Evolutionary conservation across 2,329 filamentous ascomycete genomes (phyloP).

Genomic region (Paradendryphiella salina): DNA sequence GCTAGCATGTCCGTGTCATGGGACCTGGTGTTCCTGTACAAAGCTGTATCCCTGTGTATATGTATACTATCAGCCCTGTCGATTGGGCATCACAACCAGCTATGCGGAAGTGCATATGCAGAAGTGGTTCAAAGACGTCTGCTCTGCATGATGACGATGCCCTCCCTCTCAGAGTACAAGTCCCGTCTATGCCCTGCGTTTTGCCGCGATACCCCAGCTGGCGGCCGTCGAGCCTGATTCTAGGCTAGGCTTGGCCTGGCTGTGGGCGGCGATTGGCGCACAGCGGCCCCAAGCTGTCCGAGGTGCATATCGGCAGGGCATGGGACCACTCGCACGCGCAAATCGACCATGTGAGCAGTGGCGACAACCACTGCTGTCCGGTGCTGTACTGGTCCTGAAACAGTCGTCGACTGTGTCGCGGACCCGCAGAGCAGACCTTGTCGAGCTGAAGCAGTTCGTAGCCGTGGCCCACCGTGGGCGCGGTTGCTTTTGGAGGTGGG

Average conservation of each 20-base stretch:
- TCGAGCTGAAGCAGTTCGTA: constrained; percentile 19
- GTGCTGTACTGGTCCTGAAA: constrained; percentile 35
- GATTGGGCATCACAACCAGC: constrained; percentile 9
- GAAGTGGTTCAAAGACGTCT: background rate
- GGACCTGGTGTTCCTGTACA: background rate
- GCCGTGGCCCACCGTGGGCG: constrained; percentile 9
- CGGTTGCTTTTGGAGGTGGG: constrained; percentile 26
- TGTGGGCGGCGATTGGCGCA: constrained; percentile 38
- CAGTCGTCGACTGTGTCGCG: constrained; percentile 18
- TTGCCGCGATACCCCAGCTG: constrained; percentile 20
- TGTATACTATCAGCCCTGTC: constrained; percentile 10
- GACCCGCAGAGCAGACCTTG: constrained; percentile 12
- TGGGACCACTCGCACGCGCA: constrained; percentile 28
- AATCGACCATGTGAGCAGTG: constrained; percentile 29
- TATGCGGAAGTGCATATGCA: background rate
- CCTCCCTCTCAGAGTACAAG: constrained; percentile 14
- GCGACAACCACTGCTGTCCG: constrained; percentile 38
- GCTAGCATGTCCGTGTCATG: background rate
- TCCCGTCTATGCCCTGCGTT: constrained; percentile 25
- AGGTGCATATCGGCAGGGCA: constrained; percentile 21
- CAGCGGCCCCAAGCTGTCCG: constrained; percentile 10
- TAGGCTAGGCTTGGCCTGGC: constrained; percentile 33
- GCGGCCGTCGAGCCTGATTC: constrained; percentile 34
- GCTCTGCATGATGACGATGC: constrained; percentile 10
- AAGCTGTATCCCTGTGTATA: constrained; percentile 8